Evolutionary conservation across 1,139 yeast species (phyloP).

Genomic region (Nakaseomyces nivariensis): DNA sequence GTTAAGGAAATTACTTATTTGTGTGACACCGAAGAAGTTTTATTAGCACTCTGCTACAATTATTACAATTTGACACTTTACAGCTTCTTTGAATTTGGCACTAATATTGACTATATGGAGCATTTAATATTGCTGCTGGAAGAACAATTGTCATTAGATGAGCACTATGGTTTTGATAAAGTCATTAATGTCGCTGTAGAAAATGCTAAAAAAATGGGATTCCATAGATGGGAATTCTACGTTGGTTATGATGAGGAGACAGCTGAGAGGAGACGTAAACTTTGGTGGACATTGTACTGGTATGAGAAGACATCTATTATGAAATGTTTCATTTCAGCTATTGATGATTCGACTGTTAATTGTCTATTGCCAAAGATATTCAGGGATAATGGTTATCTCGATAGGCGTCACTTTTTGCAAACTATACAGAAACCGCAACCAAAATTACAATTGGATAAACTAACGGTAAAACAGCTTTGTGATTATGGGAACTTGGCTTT

Average conservation of each 20-base stretch:
- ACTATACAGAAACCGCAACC: slow-evolving; percentile 10
- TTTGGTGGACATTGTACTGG: slow-evolving; percentile 26
- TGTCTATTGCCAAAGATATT: slow-evolving; percentile 22
- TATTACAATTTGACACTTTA: slow-evolving; percentile 21
- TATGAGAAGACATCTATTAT: slow-evolving; percentile 13
- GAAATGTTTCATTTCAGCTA: slow-evolving; percentile 18
- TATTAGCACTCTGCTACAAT: slow-evolving; percentile 16
- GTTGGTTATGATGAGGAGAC: slow-evolving; percentile 26
- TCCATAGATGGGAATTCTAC: slow-evolving; percentile 28
- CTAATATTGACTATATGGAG: slow-evolving; percentile 22
- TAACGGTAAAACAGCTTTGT: slow-evolving; percentile 10
- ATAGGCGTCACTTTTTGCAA: slow-evolving; percentile 16
- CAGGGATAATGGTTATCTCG: slow-evolving; percentile 21
- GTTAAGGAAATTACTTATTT: slow-evolving; percentile 8
- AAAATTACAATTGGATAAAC: slow-evolving; percentile 9
- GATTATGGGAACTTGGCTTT: slow-evolving; percentile 18
- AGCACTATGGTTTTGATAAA: slow-evolving; percentile 18
- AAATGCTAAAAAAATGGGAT: slow-evolving; percentile 21
- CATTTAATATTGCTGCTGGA: slow-evolving; percentile 17
- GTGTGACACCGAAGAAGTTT: slow-evolving; percentile 17
- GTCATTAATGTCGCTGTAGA: slow-evolving; percentile 17
- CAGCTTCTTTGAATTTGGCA: slow-evolving; percentile 13
- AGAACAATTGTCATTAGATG: slow-evolving; percentile 18
- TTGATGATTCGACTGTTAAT: slow-evolving; percentile 18
- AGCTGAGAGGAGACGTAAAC: slow-evolving; percentile 25